Evolutionary conservation across 1,139 yeast genomes (phyloP).

Genomic region (Pneumocystis sp.): DNA sequence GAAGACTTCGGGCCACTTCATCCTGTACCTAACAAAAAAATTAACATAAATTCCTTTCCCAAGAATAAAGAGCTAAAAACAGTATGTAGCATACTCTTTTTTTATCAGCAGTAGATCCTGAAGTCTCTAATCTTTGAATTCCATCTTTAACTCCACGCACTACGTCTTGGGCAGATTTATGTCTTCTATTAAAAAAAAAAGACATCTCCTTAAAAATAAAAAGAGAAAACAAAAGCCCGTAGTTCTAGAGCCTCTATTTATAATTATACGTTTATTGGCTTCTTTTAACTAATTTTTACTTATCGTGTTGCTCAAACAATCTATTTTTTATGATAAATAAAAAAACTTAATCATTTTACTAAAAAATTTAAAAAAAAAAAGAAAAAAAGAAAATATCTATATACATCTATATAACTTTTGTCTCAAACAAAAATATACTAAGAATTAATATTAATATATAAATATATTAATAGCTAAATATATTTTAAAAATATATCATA

Average conservation of each 20-base stretch:
- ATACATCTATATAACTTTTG: background rate
- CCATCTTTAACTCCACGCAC: background rate
- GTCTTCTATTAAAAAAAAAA: background rate
- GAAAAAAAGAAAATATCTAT: background rate
- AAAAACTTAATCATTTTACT: background rate
- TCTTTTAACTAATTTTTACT: background rate
- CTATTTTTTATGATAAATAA: background rate
- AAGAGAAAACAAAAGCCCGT: background rate
- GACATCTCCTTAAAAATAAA: background rate
- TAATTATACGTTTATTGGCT: background rate
- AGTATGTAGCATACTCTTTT: background rate
- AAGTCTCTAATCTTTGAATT: background rate
- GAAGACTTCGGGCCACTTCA: constrained; percentile 54
- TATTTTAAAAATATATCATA: background rate
- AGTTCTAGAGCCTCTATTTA: background rate
- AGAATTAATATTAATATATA: background rate
- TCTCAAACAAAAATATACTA: background rate
- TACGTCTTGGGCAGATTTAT: background rate
- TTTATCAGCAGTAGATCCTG: background rate
- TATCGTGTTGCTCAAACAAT: background rate
- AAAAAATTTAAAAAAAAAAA: background rate
- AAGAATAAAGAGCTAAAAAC: background rate
- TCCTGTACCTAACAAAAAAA: constrained; percentile 40
- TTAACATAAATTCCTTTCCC: background rate
- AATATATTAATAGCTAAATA: background rate